These are phyloP conservation scores for Nemania sp. DNA, from an alignment of 2,329 filamentous ascomycete species.

Conservation along the genomic window DNA sequence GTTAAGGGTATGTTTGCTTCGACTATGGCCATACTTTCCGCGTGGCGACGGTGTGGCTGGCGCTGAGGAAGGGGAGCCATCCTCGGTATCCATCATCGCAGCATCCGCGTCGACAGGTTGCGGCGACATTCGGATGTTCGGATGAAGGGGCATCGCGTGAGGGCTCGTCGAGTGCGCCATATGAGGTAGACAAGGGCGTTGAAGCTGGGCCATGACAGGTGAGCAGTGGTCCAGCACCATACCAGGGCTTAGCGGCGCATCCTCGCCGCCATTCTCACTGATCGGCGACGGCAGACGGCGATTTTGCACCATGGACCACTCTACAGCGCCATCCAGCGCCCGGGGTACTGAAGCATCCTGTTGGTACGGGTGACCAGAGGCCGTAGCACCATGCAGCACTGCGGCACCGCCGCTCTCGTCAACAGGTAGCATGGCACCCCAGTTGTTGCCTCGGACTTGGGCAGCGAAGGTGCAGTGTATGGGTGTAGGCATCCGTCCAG, in stretches of 20 bases:
- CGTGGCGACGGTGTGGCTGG: constrained; percentile 51
- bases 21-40: constrained; percentile 57
- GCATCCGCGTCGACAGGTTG: constrained; percentile 32
- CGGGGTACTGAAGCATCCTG: constrained; percentile 53
- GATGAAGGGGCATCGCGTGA: constrained; percentile 42
- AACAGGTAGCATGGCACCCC: constrained; percentile 41
- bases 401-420: constrained; percentile 39
- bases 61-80: constrained; percentile 38
- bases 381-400: constrained; percentile 27
- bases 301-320: constrained; percentile 58
- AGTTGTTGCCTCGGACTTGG: constrained; percentile 57
- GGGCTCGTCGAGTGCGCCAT: constrained; percentile 41
- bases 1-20: constrained; percentile 63
- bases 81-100: constrained; percentile 42
- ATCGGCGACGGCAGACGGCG: constrained; percentile 63
- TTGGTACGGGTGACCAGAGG: constrained; percentile 38
- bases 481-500: constrained; percentile 59
- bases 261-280: constrained; percentile 56
- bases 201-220: constrained; percentile 39
- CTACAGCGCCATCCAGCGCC: constrained; percentile 48
- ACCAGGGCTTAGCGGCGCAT: constrained; percentile 43
- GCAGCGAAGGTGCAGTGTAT: constrained; percentile 62
- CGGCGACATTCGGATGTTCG: constrained; percentile 42
- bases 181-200: constrained; percentile 42
- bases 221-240: constrained; percentile 45